phyloP scores from a whole-genome alignment of 139 green algal species.

The Chlorella ohadii region DNA sequence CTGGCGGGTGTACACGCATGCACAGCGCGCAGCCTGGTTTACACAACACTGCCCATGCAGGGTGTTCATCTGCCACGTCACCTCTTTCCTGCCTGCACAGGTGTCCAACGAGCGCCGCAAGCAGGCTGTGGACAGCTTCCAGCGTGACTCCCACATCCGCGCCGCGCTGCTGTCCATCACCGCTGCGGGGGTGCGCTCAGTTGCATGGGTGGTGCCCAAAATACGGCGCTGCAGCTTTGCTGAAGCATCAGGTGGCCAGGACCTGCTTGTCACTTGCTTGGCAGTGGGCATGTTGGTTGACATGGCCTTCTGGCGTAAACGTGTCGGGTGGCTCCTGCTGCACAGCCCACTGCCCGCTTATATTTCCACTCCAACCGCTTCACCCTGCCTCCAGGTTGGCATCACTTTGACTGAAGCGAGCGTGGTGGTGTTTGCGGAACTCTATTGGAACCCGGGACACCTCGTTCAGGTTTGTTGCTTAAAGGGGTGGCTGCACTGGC shows the following conservation, averaged over 20 bases:
- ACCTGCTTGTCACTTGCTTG: too few species aligned
- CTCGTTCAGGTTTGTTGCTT: slow-evolving; percentile 37
- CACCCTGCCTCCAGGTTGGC: slow-evolving; percentile 8
- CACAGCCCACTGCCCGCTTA: too few species aligned
- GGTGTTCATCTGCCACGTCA: not conserved
- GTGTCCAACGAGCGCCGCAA: slow-evolving; percentile 6
- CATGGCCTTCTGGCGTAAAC: too few species aligned
- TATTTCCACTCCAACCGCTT: not conserved
- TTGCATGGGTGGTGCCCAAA: too few species aligned
- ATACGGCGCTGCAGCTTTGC: too few species aligned
- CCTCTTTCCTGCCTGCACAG: not conserved
- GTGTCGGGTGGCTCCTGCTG: too few species aligned
- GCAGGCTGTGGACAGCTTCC: slow-evolving; percentile 52
- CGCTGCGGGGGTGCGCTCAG: slow-evolving; percentile 37
- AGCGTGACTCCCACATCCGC: slow-evolving; percentile 23
- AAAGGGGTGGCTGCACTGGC: too few species aligned
- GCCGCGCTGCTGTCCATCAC: slow-evolving; percentile 59
- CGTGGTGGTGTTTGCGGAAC: slow-evolving; percentile 61
- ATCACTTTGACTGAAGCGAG: slow-evolving; percentile 47
- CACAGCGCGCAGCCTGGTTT: too few species aligned
- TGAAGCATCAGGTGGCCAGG: too few species aligned
- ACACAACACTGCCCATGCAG: too few species aligned
- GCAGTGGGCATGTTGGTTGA: too few species aligned
- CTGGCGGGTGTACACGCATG: too few species aligned
- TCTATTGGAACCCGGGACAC: slow-evolving; percentile 56